Evolutionary conservation across 2,329 filamentous ascomycete genomes (phyloP), one percentile per base, ranked within the genome.

Genomic region (Cytospora paraplurivora): DNA sequence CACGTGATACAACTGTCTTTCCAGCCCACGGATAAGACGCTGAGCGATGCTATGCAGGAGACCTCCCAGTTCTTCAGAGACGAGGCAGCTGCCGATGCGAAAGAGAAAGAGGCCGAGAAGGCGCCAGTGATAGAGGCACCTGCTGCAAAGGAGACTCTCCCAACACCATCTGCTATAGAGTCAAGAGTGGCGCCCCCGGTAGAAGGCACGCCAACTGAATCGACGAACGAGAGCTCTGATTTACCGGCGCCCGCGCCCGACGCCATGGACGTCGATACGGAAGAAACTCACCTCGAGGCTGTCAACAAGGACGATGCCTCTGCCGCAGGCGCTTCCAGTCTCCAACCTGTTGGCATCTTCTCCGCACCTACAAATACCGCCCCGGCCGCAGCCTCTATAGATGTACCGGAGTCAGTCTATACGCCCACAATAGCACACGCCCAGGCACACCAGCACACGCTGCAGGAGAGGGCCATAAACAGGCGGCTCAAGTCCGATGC

Each of bases 41-140:
- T 98, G 34, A 91, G 92, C 69, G 90, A 94, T 67, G 94, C 94
- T 11, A 92, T 97, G 88, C 79, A 81, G 54, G 84, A 94, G 71
- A 97, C 98, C 66, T 84, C 85, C 27, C 81, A 86, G 67, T 93
- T 90, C 72, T 96, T 96, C 75, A 86, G 79, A 27, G 79, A 83
- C 0, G 75, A 83, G 57, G 74, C 77, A 47, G 71, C 72, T 33
- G 67, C 67, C 27, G 68, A 56, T 49, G 63, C n/a, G 19, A 63
- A 67, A 41, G 58, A 67, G 37, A 67, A 67, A 15, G 59, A 68
- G 7, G 49, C 66, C 17, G 52, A 61, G 1, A 62, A 56, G 13
- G 33, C 62, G 17, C 61, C 65, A 12, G 32, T 62, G 19, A 62
- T 56, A 11, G 54, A 69, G 7, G 58, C 63, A 11, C 59, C 66